These are phyloP conservation scores for Tricholomella constricta DNA, from an alignment of 768 basidiomycete species.

Conservation along the genomic window DNA sequence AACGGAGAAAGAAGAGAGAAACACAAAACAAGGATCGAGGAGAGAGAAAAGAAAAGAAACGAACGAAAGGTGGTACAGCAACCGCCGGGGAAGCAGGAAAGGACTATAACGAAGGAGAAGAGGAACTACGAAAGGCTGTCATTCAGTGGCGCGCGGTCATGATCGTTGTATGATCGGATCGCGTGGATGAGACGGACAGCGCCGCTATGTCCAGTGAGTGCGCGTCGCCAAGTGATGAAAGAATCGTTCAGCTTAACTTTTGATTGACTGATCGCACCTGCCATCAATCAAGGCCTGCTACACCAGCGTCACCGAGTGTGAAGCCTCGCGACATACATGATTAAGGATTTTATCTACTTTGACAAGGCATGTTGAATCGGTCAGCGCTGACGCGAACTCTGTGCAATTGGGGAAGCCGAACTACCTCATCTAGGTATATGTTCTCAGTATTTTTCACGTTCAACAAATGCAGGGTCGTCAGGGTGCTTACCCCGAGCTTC, in stretches of 20 bases:
- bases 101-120: not conserved
- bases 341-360: no score
- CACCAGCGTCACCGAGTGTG: no score
- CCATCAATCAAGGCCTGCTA: no score
- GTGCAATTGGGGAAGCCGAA: no score
- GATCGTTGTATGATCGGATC: not conserved
- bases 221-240: not conserved
- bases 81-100: not conserved
- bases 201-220: no score
- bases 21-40: not conserved
- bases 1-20: not conserved
- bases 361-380: no score
- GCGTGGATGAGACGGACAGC: not conserved
- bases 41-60: not conserved
- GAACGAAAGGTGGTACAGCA: not conserved
- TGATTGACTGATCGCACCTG: constrained; percentile 1
- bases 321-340: not conserved
- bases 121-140: not conserved
- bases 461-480: not conserved
- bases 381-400: no score
- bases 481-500: no score
- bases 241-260: not conserved
- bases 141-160: not conserved
- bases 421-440: no score
- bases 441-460: not conserved